Base-by-base conservation (phyloP, 352 stramenopile genomes). In the Phytophthora macrochlamydospora region DNA sequence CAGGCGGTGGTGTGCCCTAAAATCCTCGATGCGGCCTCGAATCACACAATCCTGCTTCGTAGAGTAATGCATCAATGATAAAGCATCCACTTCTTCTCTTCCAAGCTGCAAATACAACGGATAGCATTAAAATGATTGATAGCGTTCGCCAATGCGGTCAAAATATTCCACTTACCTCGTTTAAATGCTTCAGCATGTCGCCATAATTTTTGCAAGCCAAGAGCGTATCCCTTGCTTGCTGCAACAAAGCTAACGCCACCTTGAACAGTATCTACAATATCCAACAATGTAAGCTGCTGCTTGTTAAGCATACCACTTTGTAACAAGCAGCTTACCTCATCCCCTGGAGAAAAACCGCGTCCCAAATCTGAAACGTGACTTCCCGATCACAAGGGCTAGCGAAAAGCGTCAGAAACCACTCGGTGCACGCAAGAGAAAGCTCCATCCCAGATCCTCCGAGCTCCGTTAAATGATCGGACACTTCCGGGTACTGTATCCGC, bases 371-470 rank as follows among this genome's bases (percentile, higher is more conserved):
- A 14, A 93, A 78, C 1, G 89, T 96, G 7, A 95, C 75, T 43
- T 87, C 75, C 55, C 73, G 76, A 4, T 79, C 65, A 51, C 87
- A 96, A 1, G 89, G 89, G 58, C 89, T 96, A 11, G 87, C 83
- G 66, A 96, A 96, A 2, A 95, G 69, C 11, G 89, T 96, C 56
- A 94, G 67, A 38, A 96, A 96, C 89, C 89, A 96, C 63, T 96
- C 89, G 0, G 87, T 96, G 49, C 89, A 95, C 8, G 89, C 87
- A 12, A 96, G 71, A 3, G 89, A 96, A 0, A 96, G 71, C 46
- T 96, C 89, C 73, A 94, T 90, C 13, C 87, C 84, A 7, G 87
- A 93, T n/a, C 87, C 89, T 18, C 89, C 89, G 12, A 96, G 75
- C 11, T 79, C 73, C 24, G 74, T 69, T 8, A 94, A 59, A 43